phyloP scores from a whole-genome alignment of 2,329 filamentous ascomycete species.

The Leptodontidium sp. region DNA sequence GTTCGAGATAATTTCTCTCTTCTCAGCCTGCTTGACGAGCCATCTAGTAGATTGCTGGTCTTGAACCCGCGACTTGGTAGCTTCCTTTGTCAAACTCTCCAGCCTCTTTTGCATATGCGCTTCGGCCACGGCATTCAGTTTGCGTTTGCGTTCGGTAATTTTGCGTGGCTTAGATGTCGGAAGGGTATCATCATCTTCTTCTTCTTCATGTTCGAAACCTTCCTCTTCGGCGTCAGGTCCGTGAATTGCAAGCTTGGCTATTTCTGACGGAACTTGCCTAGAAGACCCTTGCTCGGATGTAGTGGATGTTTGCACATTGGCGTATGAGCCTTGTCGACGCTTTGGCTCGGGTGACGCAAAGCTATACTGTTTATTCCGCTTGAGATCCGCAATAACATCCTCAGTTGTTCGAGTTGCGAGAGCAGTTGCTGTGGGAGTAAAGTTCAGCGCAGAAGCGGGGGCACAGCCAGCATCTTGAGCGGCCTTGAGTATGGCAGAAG shows the following conservation, averaged over 20 bases:
- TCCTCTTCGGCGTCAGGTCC: conserved; percentile 34
- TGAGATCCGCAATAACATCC: conserved; percentile 45
- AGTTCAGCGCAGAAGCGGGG: background rate
- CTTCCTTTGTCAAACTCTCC: conserved; percentile 41
- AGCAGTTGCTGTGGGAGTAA: conserved; percentile 23
- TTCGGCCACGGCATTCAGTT: conserved; percentile 60
- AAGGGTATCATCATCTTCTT: conserved; percentile 40
- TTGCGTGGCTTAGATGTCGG: conserved; percentile 47
- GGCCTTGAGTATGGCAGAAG: background rate
- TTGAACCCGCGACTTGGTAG: conserved; percentile 27
- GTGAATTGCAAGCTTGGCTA: background rate
- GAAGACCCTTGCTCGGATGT: background rate
- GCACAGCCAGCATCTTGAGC: conserved; percentile 17
- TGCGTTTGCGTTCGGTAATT: conserved; percentile 57
- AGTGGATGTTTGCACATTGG: background rate
- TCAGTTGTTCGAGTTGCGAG: conserved; percentile 40
- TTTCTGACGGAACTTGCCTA: conserved; percentile 5
- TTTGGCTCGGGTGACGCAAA: background rate
- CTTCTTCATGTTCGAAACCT: conserved; percentile 35
- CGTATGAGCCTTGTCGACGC: background rate
- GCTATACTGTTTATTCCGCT: conserved; percentile 2
- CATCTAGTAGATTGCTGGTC: conserved; percentile 45
- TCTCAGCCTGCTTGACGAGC: conserved; percentile 46
- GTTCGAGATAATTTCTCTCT: conserved; percentile 70
- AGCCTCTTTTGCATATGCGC: conserved; percentile 49